Conservation (phyloP, 495 filamentous ascomycete genomes). For the Podospora conica region DNA sequence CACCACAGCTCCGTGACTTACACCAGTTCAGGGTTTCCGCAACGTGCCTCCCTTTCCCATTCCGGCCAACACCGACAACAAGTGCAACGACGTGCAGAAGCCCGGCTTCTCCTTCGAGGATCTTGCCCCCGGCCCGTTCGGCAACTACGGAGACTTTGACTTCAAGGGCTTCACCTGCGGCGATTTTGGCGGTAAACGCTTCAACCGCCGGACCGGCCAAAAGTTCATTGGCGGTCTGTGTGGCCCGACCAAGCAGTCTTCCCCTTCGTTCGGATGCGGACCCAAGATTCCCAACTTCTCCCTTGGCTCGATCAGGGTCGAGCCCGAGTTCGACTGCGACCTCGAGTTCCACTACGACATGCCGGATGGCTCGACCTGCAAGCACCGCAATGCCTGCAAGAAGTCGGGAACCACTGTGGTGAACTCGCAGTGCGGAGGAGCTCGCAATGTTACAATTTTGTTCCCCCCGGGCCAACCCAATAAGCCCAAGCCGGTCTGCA, state of each 20-base stretch:
- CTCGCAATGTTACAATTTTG: conserved; percentile 68
- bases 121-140: conserved; percentile 57
- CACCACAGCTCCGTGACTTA: conserved; percentile 12
- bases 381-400: conserved; percentile 59
- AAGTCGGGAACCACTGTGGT: conserved; percentile 57
- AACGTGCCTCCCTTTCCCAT: conserved; percentile 55
- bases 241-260: conserved; percentile 37
- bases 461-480: conserved; percentile 55
- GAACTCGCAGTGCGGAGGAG: conserved; percentile 90
- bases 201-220: conserved; percentile 40
- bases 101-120: conserved; percentile 66
- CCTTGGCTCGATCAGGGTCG: conserved; percentile 63
- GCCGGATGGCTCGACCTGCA: conserved; percentile 73
- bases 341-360: conserved; percentile 79
- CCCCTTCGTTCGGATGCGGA: conserved; percentile 55
- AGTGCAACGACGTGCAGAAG: conserved; percentile 61
- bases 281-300: conserved; percentile 58
- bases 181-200: conserved; percentile 47
- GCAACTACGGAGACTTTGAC: conserved; percentile 60
- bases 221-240: conserved; percentile 62
- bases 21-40: conserved; percentile 44
- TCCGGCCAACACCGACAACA: conserved; percentile 70
- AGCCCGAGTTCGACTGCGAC: conserved; percentile 64
- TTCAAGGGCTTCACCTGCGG: conserved; percentile 67
- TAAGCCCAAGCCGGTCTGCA: conserved; percentile 50